phyloP scores from a whole-genome alignment of 2,329 filamentous ascomycete genomes.

The Fusarium citri region DNA sequence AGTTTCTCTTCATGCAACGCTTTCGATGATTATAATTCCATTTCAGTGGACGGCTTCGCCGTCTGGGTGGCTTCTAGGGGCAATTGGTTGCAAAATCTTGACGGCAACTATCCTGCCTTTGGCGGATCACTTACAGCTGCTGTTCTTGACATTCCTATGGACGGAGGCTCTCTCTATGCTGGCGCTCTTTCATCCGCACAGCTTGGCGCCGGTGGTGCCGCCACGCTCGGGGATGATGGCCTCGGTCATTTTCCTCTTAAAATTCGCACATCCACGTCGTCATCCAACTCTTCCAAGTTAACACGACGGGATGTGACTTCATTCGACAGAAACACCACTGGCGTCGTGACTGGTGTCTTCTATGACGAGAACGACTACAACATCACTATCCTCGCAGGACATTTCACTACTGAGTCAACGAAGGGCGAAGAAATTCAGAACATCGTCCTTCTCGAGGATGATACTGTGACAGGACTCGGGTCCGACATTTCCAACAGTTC shows the following conservation, averaged over 20 bases:
- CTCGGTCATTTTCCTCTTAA: conserved; percentile 70
- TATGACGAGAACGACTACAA: conserved; percentile 78
- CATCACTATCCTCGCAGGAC: conserved; percentile 87
- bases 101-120: conserved; percentile 72
- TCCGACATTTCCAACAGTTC: conserved; percentile 76
- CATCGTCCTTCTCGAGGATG: conserved; percentile 82
- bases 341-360: conserved; percentile 83
- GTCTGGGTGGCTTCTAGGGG: conserved; percentile 88
- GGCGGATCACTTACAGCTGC: conserved; percentile 78
- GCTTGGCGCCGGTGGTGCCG: conserved; percentile 78
- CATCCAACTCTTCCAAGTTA: conserved; percentile 52
- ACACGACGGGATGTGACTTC: conserved; percentile 61
- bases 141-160: conserved; percentile 72
- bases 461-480: conserved; percentile 78
- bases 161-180: conserved; percentile 76
- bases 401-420: conserved; percentile 78
- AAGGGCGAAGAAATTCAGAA: conserved; percentile 82
- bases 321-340: conserved; percentile 62
- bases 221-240: conserved; percentile 67
- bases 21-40: conserved; percentile 71
- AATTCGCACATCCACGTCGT: conserved; percentile 54
- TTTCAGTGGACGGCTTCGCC: conserved; percentile 79
- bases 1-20: conserved; percentile 78
- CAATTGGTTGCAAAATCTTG: conserved; percentile 89
- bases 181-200: conserved; percentile 84